Evolutionary conservation across 2,329 filamentous ascomycete species (phyloP).

Genomic region (Clarireedia homoeocarpa): DNA sequence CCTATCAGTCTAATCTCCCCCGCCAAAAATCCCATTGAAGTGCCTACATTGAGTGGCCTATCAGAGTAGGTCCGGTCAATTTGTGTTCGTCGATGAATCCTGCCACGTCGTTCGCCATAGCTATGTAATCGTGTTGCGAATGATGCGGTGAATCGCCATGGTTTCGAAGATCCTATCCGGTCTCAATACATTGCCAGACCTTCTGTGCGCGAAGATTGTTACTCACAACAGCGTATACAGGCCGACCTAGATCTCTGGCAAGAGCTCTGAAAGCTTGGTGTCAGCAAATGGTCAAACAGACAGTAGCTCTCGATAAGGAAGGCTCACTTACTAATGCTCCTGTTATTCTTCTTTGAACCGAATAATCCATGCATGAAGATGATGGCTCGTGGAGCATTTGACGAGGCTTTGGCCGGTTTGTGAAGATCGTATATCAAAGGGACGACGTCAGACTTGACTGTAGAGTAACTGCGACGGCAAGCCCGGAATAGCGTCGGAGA

Average conservation of each 20-base stretch:
- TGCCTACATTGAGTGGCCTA: conserved; percentile 85
- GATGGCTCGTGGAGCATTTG: conserved; percentile 52
- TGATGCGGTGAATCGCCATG: conserved; percentile 85
- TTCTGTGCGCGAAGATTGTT: background rate
- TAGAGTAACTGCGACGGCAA: conserved; percentile 12
- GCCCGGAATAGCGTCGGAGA: background rate
- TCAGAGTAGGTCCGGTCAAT: conserved; percentile 65
- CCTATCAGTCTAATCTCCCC: conserved; percentile 7
- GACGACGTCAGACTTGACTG: conserved; percentile 6
- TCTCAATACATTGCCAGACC: background rate
- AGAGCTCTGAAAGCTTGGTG: conserved; percentile 51
- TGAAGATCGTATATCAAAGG: conserved; percentile 59
- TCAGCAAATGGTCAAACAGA: conserved; percentile 11
- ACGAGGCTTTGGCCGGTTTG: conserved; percentile 42
- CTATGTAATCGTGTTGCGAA: conserved; percentile 66
- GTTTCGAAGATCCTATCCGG: conserved; percentile 71
- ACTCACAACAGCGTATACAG: conserved; percentile 73
- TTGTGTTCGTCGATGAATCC: conserved; percentile 67
- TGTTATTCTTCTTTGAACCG: conserved; percentile 91
- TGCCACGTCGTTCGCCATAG: conserved; percentile 77
- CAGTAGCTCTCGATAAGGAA: conserved; percentile 2
- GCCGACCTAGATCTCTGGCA: conserved; percentile 70
- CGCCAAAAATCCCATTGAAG: background rate
- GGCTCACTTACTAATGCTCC: conserved; percentile 81
- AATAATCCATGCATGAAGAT: conserved; percentile 90